Evolutionary conservation across 495 filamentous ascomycete species (phyloP).

Genomic region (Aspergillus leporis): DNA sequence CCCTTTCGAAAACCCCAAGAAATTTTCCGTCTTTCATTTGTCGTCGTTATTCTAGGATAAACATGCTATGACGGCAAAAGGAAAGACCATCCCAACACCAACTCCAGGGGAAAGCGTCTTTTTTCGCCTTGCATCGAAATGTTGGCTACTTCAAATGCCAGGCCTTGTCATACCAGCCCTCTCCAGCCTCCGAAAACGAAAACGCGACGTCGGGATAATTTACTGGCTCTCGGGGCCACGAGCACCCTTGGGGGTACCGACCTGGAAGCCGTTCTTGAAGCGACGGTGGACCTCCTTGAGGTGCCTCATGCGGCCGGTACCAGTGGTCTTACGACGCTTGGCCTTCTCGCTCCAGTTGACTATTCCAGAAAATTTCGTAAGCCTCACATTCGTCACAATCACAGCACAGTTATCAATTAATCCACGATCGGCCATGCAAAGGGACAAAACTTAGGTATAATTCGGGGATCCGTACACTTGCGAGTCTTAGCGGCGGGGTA

Average conservation of each 20-base stretch:
- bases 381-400: conserved; percentile 19
- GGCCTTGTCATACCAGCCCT: conserved; percentile 47
- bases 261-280: conserved; percentile 97
- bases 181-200: conserved; percentile 50
- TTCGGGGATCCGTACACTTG: conserved; percentile 80
- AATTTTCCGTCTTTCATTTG: conserved; percentile 29
- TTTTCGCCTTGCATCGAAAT: conserved; percentile 43
- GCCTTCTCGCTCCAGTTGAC: conserved; percentile 99
- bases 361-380: conserved; percentile 47
- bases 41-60: conserved; percentile 27
- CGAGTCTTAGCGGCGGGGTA: conserved; percentile 96
- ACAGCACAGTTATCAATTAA: conserved; percentile 8
- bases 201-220: conserved; percentile 44
- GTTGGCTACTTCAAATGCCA: conserved; percentile 43
- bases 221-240: conserved; percentile 60
- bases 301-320: conserved; percentile 89
- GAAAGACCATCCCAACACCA: conserved; percentile 40
- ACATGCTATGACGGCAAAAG: conserved; percentile 34
- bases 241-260: conserved; percentile 81
- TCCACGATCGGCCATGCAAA: conserved; percentile 18
- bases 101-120: conserved; percentile 43
- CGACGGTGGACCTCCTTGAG: conserved; percentile 84
- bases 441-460: conserved; percentile 4
- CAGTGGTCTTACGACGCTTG: conserved; percentile 98
- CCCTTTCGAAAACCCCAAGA: conserved; percentile 25